Percentiles rank a stretch among this genome's conserved stretches.
phyloP scores from a whole-genome alignment of 495 filamentous ascomycete genomes.

The Penicillium robsamsonii region DNA sequence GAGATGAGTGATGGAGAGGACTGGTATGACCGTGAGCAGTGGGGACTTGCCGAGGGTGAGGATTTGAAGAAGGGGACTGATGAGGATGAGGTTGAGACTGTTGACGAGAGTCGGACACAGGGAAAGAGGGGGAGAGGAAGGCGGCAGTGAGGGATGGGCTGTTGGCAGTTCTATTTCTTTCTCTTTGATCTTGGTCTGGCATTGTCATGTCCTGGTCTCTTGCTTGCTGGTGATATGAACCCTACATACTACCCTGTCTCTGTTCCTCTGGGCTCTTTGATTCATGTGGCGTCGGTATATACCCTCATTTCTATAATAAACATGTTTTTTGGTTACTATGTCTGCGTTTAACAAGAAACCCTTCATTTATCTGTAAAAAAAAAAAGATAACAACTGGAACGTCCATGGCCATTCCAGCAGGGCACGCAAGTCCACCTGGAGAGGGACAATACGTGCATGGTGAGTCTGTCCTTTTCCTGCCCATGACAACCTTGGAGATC shows the following conservation, averaged over 20 bases:
- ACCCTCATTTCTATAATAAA: constrained; percentile 12
- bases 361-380: not conserved
- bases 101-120: constrained; percentile 72
- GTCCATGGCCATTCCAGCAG: not conserved
- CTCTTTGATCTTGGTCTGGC: not conserved
- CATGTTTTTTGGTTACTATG: not conserved
- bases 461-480: not conserved
- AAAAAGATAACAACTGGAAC: not conserved
- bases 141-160: constrained; percentile 25
- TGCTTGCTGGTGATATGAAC: not conserved
- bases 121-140: constrained; percentile 55
- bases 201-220: constrained; percentile 10
- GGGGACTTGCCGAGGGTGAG: constrained; percentile 68
- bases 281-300: constrained; percentile 13
- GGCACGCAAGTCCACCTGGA: not conserved
- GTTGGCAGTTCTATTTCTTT: not conserved
- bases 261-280: constrained; percentile 1
- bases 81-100: constrained; percentile 80
- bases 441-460: not conserved
- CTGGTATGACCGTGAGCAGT: constrained; percentile 91
- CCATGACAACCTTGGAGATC: not conserved
- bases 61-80: constrained; percentile 89
- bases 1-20: constrained; percentile 90
- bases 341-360: not conserved
- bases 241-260: constrained; percentile 6